Base-by-base conservation (phyloP, 805 yeast genomes). In the Yamadazyma tumulicola region DNA sequence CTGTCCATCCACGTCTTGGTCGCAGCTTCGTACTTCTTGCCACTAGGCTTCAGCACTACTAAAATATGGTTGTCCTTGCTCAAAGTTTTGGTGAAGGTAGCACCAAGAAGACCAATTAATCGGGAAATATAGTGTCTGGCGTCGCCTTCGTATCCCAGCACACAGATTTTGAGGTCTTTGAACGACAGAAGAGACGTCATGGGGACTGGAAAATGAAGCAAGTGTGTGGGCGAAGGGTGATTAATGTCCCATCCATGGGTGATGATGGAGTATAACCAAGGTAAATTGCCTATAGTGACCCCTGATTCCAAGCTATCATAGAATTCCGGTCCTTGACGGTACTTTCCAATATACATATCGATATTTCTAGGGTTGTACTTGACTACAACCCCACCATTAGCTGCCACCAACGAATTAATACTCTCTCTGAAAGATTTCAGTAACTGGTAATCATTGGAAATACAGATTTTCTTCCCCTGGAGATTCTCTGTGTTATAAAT, bases 101-200 rank as follows among this genome's bases (percentile, higher is more conserved):
- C 97, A 2, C 97, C 97, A 48, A 86, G 52, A 0, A 81, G 67
- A 14, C 66, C 65, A 3, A 83, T 75, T 9, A 91, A 61, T 30
- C 68, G 68, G 35, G 79, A 77, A 22, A 93, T 59, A 48, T 86
- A 91, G 24, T 66, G 61, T 27, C 98, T 63, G 1, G 95, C 84
- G 50, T 84, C 93, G 0, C 97, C 97, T 15, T 83, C 74, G 51
- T 85, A 88, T 48, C 87, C 86, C 0, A 96, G 81, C 3, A 85
- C 74, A 7, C 87, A 71, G 8, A 87, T 73, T 3, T 68, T 61
- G 24, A 77, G 55, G n/a, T 72, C 68, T 11, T 61, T 59, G 66
- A 83, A 74, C 4, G 69, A 77, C 1, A 72, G 64, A 2, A 86
- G 46, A 0, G 78, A 78, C 1, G 54, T 63, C 15, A 55, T 52